Base-by-base conservation (phyloP, 1,284 basidiomycete genomes). In the Cutaneotrichosporon mucoides region DNA sequence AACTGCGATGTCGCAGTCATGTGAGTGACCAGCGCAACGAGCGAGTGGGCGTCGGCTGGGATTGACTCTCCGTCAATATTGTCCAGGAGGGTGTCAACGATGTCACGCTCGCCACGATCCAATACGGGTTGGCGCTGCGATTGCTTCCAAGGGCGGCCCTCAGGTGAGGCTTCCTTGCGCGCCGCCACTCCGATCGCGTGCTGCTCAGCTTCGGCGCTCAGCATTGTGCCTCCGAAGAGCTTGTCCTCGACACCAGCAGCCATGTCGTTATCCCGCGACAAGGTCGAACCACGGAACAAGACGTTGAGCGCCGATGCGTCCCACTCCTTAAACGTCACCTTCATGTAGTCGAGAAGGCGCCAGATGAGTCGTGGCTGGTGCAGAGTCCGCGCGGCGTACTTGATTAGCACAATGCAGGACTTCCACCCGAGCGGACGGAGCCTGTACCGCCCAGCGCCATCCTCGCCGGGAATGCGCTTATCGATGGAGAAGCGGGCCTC, bases 321-420 rank as follows among this genome's bases (percentile, higher is more conserved):
- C 51, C 54, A 55, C n/a, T 50, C 49, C 8, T 8, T 6, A 34
- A 56, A 64, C 12, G 53, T 60, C 6, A 51, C 35, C 41, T 65
- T 65, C 62, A 75, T 70, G 57, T 78, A 75, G 15, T 54, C 33
- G 24, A 75, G 35, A 15, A 79, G 56, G 4, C 60, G 58, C 4
- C 41, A 44, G 15, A 77, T 49, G 4, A 70, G 35, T 0, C 51
- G 56, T 1, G 73, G 69, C 53, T 61, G 54, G 33, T 59, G 53
- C 33, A 76, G 58, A 9, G 57, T 55, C 13, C 61, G 50, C 7
- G 75, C 49, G 4, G 69, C 69, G 57, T 77, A 77, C 13, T 62
- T 54, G 33, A 77, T 59, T 5, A 79, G 68, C 6, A 71, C 62
- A 6, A 67, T 56, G 52, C 68, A 69, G 12, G 73, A 69, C 9